phyloP scores from a whole-genome alignment of 805 yeast genomes.

The Peterozyma xylosa region DNA sequence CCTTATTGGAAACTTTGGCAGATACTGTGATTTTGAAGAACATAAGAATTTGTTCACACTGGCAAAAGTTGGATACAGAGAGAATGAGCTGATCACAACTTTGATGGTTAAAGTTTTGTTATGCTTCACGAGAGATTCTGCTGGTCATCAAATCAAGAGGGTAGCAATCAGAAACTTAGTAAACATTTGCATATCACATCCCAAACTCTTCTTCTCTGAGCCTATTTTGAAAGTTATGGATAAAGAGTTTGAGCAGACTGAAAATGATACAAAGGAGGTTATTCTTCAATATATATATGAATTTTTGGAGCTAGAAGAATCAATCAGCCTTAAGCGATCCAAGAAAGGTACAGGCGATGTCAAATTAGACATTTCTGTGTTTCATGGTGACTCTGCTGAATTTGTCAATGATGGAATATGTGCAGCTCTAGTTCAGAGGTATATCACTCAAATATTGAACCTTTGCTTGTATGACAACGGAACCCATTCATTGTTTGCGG shows the following conservation, averaged over 20 bases:
- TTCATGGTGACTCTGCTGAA: slow-evolving; percentile 45
- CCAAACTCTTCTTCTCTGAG: slow-evolving; percentile 56
- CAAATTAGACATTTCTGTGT: slow-evolving; percentile 37
- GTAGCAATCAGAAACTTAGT: slow-evolving; percentile 53
- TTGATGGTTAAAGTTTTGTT: slow-evolving; percentile 53
- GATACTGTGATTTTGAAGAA: slow-evolving; percentile 54
- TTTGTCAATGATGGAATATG: slow-evolving; percentile 64
- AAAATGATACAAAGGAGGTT: slow-evolving; percentile 36
- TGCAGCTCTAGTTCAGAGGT: slow-evolving; percentile 63
- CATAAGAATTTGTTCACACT: slow-evolving; percentile 29
- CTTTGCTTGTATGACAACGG: slow-evolving; percentile 36
- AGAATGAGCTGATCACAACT: slow-evolving; percentile 49
- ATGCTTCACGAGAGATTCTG: slow-evolving; percentile 34
- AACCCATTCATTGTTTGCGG: slow-evolving; percentile 40
- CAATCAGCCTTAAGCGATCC: slow-evolving; percentile 29
- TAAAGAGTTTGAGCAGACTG: slow-evolving; percentile 30
- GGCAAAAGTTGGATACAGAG: slow-evolving; percentile 33
- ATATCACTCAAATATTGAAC: slow-evolving; percentile 37
- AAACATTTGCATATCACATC: slow-evolving; percentile 51
- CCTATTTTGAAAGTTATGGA: slow-evolving; percentile 47
- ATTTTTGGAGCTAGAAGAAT: slow-evolving; percentile 53
- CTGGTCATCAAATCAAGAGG: slow-evolving; percentile 29
- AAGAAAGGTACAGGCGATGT: background rate
- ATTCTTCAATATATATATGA: slow-evolving; percentile 51
- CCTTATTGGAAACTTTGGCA: slow-evolving; percentile 65